phyloP scores from a whole-genome alignment of 805 yeast species.

The Yueomyces sinensis region DNA sequence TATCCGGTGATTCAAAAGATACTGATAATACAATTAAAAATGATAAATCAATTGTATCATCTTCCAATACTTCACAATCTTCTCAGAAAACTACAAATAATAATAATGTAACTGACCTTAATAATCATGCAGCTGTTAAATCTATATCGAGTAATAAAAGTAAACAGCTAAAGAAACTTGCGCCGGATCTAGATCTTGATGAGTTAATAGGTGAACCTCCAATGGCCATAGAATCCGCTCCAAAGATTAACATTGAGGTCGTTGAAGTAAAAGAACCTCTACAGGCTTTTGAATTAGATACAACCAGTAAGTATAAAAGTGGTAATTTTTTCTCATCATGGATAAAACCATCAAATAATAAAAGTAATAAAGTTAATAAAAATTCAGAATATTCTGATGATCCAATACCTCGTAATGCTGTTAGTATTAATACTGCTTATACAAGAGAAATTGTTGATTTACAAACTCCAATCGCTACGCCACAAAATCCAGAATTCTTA shows the following conservation, averaged over 20 bases:
- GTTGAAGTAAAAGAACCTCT: neutral
- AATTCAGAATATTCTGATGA: neutral
- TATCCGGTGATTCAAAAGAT: neutral
- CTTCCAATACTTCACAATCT: neutral
- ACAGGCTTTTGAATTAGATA: no score
- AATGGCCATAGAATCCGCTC: neutral
- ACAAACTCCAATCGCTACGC: slow-evolving; percentile 16
- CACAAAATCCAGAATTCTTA: slow-evolving; percentile 19
- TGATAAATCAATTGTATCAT: neutral
- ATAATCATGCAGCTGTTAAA: neutral
- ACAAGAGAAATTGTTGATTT: neutral
- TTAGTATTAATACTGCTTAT: neutral
- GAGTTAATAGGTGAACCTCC: neutral
- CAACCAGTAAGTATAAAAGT: neutral
- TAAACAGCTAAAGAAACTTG: neutral
- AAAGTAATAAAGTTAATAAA: no score
- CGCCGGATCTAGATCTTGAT: no score
- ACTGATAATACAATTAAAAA: neutral
- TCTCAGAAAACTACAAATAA: neutral
- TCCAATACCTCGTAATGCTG: neutral
- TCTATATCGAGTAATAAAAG: neutral
- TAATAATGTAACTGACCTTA: neutral
- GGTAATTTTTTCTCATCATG: no score
- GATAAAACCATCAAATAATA: neutral
- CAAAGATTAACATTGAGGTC: neutral